phyloP scores from a whole-genome alignment of 495 filamentous ascomycete species.

The Aspergillus ellipticus region DNA sequence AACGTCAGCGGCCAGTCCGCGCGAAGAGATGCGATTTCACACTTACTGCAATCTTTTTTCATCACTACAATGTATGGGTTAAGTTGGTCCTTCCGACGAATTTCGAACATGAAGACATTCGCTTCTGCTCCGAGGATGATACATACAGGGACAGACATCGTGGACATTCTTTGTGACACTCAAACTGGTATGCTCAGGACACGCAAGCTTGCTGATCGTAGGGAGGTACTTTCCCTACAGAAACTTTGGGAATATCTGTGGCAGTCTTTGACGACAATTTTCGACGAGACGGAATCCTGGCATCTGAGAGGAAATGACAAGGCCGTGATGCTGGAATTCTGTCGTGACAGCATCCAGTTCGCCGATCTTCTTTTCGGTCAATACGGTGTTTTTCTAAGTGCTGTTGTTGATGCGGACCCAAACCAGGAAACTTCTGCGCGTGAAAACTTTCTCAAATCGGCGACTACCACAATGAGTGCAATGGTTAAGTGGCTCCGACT shows the following conservation, averaged over 20 bases:
- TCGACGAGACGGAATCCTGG: conserved; percentile 78
- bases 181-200: conserved; percentile 75
- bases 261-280: conserved; percentile 74
- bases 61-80: conserved; percentile 56
- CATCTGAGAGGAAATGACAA: conserved; percentile 63
- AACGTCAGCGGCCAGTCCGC: conserved; percentile 65
- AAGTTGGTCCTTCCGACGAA: conserved; percentile 56
- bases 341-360: conserved; percentile 88
- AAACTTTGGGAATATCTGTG: conserved; percentile 81
- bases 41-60: conserved; percentile 62
- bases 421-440: conserved; percentile 40
- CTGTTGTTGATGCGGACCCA: conserved; percentile 48
- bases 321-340: conserved; percentile 80
- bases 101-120: conserved; percentile 58
- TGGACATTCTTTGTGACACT: conserved; percentile 78
- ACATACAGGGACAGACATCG: conserved; percentile 68
- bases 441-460: conserved; percentile 49
- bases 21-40: conserved; percentile 69
- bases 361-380: conserved; percentile 80
- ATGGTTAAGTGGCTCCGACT: conserved; percentile 82
- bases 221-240: conserved; percentile 60
- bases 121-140: conserved; percentile 66
- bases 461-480: conserved; percentile 58
- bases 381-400: conserved; percentile 71
- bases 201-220: conserved; percentile 51